Evolutionary conservation across 75 land plant genomes (phyloP), one percentile per base, ranked within the genome.

Genomic region (Selaginella moellendorffii): DNA sequence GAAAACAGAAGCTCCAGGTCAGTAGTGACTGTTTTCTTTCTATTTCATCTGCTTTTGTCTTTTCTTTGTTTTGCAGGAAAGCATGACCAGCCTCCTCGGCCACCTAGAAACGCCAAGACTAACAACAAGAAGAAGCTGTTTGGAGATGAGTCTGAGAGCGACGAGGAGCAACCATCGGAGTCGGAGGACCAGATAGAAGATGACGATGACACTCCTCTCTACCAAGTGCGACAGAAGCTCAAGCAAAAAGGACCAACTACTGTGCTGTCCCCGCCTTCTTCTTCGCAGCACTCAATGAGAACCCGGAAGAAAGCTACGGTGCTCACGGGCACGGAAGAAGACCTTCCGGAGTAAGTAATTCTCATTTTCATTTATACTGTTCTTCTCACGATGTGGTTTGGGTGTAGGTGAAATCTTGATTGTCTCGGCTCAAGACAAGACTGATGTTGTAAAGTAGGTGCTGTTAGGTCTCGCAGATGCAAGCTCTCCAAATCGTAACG

Each of bases 91-190:
- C 46, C 46, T 36, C 46, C 46, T 36, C 14, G 14, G 46, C 5
- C 46, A 36, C 46, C 46, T 14, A 81, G 78, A 27, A 85, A 82
- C 52, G 82, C 85, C 27, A 66, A 78, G 20, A 85, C 74, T 61
- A 59, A 75, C 31, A n/a, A 83, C 29, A 69, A 67, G 53, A 96
- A 96, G 31, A 93, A 82, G 61, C 85, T 93, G 1, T 93, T 93
- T 74, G 96, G 85, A 86, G 71, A 84, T 17, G 82, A 81, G 66
- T 85, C 83, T 64, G 88, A 79, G 0, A 88, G 88, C 52, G 91
- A 86, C 29, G 84, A 79, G 10, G 77, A 80, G 62, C 83, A 69
- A 25, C 83, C 96, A 24, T 96, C 80, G 14, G 74, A 77, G 21
- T 63, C 46, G 46, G 46, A 36, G 46, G 46, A 36, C 14, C 10